Conservation (phyloP, 1,139 yeast species). For the Schizosaccharomyces versatilis region DNA sequence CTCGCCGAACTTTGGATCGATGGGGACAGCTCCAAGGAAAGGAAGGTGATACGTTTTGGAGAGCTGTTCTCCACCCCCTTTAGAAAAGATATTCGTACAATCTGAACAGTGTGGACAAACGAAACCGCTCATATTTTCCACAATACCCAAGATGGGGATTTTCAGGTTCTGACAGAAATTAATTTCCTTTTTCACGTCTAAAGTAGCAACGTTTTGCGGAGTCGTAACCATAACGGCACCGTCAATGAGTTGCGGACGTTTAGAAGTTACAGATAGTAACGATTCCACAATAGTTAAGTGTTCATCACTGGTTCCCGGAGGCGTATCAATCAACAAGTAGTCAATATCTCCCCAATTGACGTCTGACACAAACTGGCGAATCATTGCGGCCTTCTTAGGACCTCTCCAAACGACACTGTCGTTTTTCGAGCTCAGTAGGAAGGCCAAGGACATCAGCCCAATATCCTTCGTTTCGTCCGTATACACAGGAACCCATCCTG, state of each 20-base stretch:
- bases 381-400: slow-evolving; percentile 95
- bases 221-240: slow-evolving; percentile 77
- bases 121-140: slow-evolving; percentile 94
- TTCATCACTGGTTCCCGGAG: slow-evolving; percentile 97
- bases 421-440: slow-evolving; percentile 59
- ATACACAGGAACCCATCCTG: slow-evolving; percentile 84
- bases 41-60: slow-evolving; percentile 40
- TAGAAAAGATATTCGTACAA: slow-evolving; percentile 63
- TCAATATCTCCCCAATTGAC: slow-evolving; percentile 75
- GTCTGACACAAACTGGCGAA: slow-evolving; percentile 72
- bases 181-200: slow-evolving; percentile 84
- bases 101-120: slow-evolving; percentile 87
- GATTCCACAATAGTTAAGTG: slow-evolving; percentile 94
- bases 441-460: slow-evolving; percentile 75
- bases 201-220: slow-evolving; percentile 79
- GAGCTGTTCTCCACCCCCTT: slow-evolving; percentile 72
- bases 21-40: slow-evolving; percentile 71
- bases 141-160: slow-evolving; percentile 58
- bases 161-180: slow-evolving; percentile 78
- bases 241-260: neutral
- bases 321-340: slow-evolving; percentile 79
- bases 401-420: slow-evolving; percentile 96
- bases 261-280: slow-evolving; percentile 19
- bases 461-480: slow-evolving; percentile 18
- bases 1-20: slow-evolving; percentile 66